Evolutionary conservation across 2,329 filamentous ascomycete species (phyloP).

Genomic region (Botrytis cinerea): DNA sequence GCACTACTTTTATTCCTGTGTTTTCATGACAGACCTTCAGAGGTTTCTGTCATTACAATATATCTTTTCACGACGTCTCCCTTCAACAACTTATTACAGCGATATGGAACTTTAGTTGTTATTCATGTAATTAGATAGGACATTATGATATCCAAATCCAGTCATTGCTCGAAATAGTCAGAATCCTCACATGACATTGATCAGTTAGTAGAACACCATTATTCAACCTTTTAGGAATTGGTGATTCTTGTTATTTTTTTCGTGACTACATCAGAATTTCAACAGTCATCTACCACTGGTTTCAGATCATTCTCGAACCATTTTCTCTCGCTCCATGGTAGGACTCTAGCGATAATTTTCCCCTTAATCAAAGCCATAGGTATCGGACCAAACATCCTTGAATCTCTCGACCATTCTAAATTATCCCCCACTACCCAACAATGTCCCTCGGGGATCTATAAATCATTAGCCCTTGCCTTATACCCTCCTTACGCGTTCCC

Average conservation of each 20-base stretch:
- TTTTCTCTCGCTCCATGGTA: slow-evolving; percentile 53
- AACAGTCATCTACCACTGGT: slow-evolving; percentile 26
- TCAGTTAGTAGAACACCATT: not conserved
- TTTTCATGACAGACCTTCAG: slow-evolving; percentile 28
- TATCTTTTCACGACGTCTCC: slow-evolving; percentile 36
- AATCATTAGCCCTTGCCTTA: slow-evolving; percentile 14
- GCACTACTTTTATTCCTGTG: slow-evolving; percentile 28
- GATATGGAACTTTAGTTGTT: slow-evolving; percentile 35
- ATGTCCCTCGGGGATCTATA: slow-evolving; percentile 83
- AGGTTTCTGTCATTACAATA: slow-evolving; percentile 29
- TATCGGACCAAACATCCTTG: slow-evolving; percentile 80
- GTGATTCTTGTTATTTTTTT: not conserved
- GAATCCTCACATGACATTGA: not conserved
- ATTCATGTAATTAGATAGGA: slow-evolving; percentile 44
- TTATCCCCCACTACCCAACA: slow-evolving; percentile 93
- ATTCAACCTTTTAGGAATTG: too few relatives aligned
- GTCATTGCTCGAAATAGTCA: slow-evolving; percentile 17
- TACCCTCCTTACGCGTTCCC: not conserved
- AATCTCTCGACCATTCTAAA: slow-evolving; percentile 79
- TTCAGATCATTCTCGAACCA: slow-evolving; percentile 53
- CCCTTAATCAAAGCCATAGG: slow-evolving; percentile 82
- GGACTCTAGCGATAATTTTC: slow-evolving; percentile 68
- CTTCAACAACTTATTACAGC: slow-evolving; percentile 38
- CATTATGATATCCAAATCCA: slow-evolving; percentile 40
- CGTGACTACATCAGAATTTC: not conserved